Conservation (phyloP, 176 grass and related monocot genomes). For the Hyparrhenia diplandra region DNA sequence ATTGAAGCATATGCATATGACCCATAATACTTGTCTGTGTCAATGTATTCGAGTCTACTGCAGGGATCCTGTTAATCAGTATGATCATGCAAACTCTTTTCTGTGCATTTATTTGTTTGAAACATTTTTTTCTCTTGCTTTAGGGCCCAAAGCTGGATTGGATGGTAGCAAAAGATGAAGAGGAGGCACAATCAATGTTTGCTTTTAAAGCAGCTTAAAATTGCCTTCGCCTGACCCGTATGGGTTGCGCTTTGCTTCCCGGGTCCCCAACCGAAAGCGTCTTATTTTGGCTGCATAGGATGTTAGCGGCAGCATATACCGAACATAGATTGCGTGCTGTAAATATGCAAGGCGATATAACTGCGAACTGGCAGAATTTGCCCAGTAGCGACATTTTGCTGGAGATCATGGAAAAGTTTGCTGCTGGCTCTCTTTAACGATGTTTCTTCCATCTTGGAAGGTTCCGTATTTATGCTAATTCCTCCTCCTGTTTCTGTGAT, state of each 20-base stretch:
- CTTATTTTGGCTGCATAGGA: neutral
- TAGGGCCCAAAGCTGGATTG: conserved; percentile 79
- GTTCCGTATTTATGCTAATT: neutral
- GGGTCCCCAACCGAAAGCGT: neutral
- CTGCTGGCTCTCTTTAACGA: neutral
- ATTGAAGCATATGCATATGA: neutral
- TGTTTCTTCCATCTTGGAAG: neutral
- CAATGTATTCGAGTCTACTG: neutral
- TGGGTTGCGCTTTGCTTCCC: neutral
- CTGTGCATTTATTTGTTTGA: neutral
- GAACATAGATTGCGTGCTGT: neutral
- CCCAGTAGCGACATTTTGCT: neutral
- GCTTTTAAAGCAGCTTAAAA: conserved; percentile 30
- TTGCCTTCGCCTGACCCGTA: neutral
- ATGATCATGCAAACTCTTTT: neutral
- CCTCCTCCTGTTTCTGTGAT: neutral
- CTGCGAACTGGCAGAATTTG: neutral
- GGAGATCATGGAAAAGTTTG: neutral
- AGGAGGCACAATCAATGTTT: conserved; percentile 4
- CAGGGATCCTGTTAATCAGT: neutral
- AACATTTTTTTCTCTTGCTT: neutral
- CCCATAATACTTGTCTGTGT: no score
- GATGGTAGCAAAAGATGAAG: conserved; percentile 58
- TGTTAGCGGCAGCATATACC: neutral
- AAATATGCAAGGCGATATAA: neutral